phyloP scores from a whole-genome alignment of 2,329 filamentous ascomycete species.

The Ophiocordyceps camponoti-rufipedis region DNA sequence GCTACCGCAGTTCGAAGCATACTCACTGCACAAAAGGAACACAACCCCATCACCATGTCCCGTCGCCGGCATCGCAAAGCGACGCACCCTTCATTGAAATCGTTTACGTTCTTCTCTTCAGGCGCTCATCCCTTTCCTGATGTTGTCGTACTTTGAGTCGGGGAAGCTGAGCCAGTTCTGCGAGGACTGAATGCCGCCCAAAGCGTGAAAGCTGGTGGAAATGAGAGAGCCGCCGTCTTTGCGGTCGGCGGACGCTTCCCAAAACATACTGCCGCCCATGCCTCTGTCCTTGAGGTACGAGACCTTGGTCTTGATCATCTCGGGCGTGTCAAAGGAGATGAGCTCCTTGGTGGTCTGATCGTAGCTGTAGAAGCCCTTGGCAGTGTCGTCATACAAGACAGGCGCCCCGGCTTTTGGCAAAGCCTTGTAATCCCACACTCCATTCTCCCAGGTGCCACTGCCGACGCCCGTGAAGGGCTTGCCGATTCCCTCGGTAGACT shows the following conservation, averaged over 20 bases:
- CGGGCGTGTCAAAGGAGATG: constrained; percentile 53
- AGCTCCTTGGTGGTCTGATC: constrained; percentile 40
- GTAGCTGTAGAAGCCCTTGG: constrained; percentile 54
- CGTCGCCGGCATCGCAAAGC: not conserved
- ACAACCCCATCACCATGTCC: too few species aligned
- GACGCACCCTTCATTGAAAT: not conserved
- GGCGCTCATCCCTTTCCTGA: constrained; percentile 15
- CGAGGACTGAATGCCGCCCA: constrained; percentile 21
- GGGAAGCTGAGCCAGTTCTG: constrained; percentile 34
- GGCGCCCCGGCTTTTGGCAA: constrained; percentile 44
- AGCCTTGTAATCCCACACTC: constrained; percentile 67
- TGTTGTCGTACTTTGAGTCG: constrained; percentile 34
- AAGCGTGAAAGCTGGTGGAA: constrained; percentile 22
- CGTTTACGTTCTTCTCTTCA: not conserved
- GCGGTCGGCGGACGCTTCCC: constrained; percentile 59
- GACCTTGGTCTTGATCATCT: constrained; percentile 42
- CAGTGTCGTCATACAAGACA: constrained; percentile 35
- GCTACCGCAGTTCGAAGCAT: too few species aligned
- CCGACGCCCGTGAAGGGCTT: constrained; percentile 44
- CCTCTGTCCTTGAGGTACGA: constrained; percentile 41
- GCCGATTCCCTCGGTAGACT: constrained; percentile 43
- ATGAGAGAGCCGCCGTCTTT: constrained; percentile 42
- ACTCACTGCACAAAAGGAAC: too few species aligned
- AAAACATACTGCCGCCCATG: constrained; percentile 70
- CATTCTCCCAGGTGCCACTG: constrained; percentile 51